Conservation (phyloP, 169 alveolate genomes). For the Plasmodium relictum region DNA sequence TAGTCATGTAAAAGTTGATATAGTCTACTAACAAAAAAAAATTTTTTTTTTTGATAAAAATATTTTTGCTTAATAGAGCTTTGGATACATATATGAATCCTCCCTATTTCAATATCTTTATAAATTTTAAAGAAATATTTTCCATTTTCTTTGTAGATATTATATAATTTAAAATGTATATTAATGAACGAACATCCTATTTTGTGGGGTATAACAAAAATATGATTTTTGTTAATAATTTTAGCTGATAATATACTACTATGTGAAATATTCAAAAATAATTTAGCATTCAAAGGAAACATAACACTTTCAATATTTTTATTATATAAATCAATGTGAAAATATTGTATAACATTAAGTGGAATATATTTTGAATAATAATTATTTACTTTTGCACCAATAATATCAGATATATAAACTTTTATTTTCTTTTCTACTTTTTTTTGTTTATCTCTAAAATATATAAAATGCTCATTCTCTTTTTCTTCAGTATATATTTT, state of each 20-base stretch:
- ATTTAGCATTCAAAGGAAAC: constrained; percentile 48
- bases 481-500: neutral
- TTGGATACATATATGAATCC: constrained; percentile 31
- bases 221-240: constrained; percentile 26
- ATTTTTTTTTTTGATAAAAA: constrained; percentile 37
- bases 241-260: constrained; percentile 20
- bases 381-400: constrained; percentile 25
- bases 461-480: neutral
- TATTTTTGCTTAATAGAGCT: constrained; percentile 25
- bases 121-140: neutral
- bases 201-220: constrained; percentile 55
- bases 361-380: constrained; percentile 56
- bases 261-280: constrained; percentile 34
- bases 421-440: constrained; percentile 24
- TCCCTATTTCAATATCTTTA: constrained; percentile 3
- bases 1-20: constrained; percentile 19
- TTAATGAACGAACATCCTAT: constrained; percentile 46
- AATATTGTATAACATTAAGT: constrained; percentile 39
- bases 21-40: constrained; percentile 27
- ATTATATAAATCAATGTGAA: constrained; percentile 35
- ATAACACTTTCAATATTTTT: constrained; percentile 16
- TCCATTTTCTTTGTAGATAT: neutral
- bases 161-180: constrained; percentile 16
- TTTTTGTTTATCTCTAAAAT: neutral
- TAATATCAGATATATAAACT: constrained; percentile 17